These are phyloP conservation scores for Diaporthe nobilis DNA, from an alignment of 2,329 filamentous ascomycete genomes.

Conservation along the genomic window DNA sequence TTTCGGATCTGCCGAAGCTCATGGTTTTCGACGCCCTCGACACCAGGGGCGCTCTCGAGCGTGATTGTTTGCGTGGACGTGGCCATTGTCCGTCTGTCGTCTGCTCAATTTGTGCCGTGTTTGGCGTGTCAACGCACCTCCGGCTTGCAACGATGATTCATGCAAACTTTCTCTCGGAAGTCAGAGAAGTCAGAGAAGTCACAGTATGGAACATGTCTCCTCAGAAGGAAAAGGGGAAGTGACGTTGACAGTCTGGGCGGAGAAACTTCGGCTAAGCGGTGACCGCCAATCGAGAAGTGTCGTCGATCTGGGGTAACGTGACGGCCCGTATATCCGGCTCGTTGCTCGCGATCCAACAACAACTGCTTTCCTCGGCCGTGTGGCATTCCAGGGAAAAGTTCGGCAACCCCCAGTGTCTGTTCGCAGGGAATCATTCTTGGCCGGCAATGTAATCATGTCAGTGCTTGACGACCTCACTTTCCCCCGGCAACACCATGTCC, in stretches of 20 bases:
- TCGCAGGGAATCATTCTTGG: background rate
- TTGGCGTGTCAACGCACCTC: background rate
- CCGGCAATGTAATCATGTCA: background rate
- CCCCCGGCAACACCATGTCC: background rate
- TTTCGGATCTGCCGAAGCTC: slow-evolving; percentile 25
- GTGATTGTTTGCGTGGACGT: slow-evolving; percentile 19
- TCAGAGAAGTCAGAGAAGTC: no score
- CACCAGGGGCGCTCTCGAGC: background rate
- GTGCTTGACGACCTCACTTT: background rate
- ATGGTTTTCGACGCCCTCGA: background rate
- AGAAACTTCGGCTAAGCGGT: slow-evolving; percentile 8
- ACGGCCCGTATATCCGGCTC: background rate
- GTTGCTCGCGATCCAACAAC: background rate
- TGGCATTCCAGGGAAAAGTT: background rate
- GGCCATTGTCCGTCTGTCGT: background rate
- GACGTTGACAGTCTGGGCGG: background rate
- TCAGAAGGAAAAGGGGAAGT: background rate
- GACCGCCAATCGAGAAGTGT: background rate
- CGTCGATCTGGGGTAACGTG: background rate
- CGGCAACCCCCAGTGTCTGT: background rate
- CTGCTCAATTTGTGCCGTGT: background rate
- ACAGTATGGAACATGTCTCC: background rate
- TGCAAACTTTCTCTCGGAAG: background rate
- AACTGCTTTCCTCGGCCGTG: no score
- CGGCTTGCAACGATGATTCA: background rate